phyloP scores from a whole-genome alignment of 1,284 basidiomycete genomes.

The Vanrija humicola region DNA sequence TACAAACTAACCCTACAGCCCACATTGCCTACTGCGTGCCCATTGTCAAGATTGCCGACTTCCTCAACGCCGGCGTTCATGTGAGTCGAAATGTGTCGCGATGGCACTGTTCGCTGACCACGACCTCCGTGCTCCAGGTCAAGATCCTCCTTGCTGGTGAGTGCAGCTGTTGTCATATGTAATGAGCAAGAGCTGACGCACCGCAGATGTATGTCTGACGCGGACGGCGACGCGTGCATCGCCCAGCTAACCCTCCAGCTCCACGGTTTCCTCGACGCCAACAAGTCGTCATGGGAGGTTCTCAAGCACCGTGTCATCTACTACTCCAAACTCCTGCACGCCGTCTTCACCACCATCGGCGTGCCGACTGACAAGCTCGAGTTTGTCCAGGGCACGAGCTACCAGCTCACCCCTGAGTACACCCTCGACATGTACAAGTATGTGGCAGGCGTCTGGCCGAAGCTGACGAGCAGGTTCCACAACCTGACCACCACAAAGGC shows the following conservation, averaged over 20 bases:
- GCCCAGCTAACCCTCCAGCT: slow-evolving; percentile 58
- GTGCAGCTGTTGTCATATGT: slow-evolving; percentile 19
- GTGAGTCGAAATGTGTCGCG: slow-evolving; percentile 44
- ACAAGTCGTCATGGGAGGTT: slow-evolving; percentile 94
- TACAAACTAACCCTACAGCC: slow-evolving; percentile 54
- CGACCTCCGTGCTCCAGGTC: slow-evolving; percentile 54
- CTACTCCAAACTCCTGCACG: slow-evolving; percentile 76
- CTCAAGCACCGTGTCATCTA: slow-evolving; percentile 85
- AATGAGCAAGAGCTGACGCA: neutral
- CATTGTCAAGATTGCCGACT: slow-evolving; percentile 94
- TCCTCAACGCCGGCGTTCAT: slow-evolving; percentile 83
- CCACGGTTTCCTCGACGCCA: slow-evolving; percentile 96
- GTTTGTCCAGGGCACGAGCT: slow-evolving; percentile 75
- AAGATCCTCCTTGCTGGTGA: slow-evolving; percentile 83
- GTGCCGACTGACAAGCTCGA: slow-evolving; percentile 80
- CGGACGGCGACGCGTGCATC: neutral
- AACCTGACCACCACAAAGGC: slow-evolving; percentile 91
- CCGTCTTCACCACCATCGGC: slow-evolving; percentile 81
- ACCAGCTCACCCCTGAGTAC: slow-evolving; percentile 89
- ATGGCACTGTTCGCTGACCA: neutral
- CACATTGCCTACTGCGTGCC: slow-evolving; percentile 98
- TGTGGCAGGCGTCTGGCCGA: slow-evolving; percentile 1
- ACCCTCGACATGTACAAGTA: slow-evolving; percentile 85
- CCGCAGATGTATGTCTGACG: slow-evolving; percentile 10
- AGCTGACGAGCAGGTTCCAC: slow-evolving; percentile 56